Evolutionary conservation across 1,284 basidiomycete genomes (phyloP), one percentile per base, ranked within the genome.

Genomic region (Malassezia cuniculi): DNA sequence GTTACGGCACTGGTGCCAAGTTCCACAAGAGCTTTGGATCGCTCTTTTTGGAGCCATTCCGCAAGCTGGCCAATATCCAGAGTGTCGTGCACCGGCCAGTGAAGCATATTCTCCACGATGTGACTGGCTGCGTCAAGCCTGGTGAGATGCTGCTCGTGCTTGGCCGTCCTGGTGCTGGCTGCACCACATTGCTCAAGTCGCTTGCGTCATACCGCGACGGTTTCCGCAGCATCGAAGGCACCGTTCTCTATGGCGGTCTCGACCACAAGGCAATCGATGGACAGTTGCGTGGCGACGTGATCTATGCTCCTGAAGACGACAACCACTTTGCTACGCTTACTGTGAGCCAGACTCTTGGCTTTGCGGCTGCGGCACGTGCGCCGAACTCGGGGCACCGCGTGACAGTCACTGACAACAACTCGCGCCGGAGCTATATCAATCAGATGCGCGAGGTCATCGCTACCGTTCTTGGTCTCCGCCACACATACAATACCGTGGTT

Each of bases 401-500:
- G 12, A 36, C 46, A 17, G 33, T 46, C 16, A 25, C 32, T 3
- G 31, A 44, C 7, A 46, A 47, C 18, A 20, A 39, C 14, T 36
- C 45, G 5, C 51, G 47, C 29, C 26, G 28, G 15, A 33, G 28
- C 14, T 57, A 50, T 34, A 45, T 48, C 27, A 41, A 36, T 26
- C 51, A 48, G 7, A 22, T 47, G n/a, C 46, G 49, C 39, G 57
- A 62, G 24, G 52, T 50, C 3, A 33, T 62, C 25, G 55, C 49
- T 15, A 57, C 57, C 11, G 50, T 57, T 27, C 52, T 62, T 6
- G 57, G 55, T 28, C 44, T 59, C 20, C 41, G 50, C 1, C 57
- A 62, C 31, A 62, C 59, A 7, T 57, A 52, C 49, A 52, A 60
- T 45, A 62, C 59, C 28, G 39, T 47, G 27, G 75, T 75, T 37